Percentiles rank a stretch among this genome's conserved stretches.
These are phyloP conservation scores for Lactarius sanguifluus DNA, from an alignment of 768 basidiomycete species.

Conservation along the genomic window DNA sequence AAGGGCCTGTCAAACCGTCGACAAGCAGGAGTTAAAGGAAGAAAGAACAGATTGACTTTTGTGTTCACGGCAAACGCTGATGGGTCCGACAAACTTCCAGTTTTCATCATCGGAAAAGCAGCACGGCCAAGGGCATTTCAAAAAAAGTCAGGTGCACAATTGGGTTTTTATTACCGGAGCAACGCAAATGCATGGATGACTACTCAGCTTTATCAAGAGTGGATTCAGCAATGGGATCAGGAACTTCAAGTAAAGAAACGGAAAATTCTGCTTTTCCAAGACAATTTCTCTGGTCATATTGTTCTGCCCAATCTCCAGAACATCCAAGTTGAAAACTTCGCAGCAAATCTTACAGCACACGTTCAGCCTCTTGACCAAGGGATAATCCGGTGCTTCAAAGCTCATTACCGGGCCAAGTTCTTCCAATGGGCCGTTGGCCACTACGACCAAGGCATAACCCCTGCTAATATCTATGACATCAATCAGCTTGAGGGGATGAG, in stretches of 20 bases:
- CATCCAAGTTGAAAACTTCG: background rate
- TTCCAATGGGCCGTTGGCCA: too few species aligned
- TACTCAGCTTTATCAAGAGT: background rate
- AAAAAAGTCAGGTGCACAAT: background rate
- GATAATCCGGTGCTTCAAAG: background rate
- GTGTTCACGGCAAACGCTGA: background rate
- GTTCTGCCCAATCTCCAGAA: background rate
- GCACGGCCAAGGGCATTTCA: background rate
- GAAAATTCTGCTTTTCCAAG: background rate
- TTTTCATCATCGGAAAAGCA: conserved; percentile 1
- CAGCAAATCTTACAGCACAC: background rate
- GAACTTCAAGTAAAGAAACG: background rate
- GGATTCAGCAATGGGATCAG: background rate
- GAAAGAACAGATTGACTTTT: background rate
- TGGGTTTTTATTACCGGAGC: background rate
- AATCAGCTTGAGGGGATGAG: too few species aligned
- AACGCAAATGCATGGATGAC: background rate
- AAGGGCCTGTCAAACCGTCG: background rate
- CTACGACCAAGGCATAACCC: too few species aligned
- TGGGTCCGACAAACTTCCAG: background rate
- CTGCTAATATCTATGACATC: too few species aligned
- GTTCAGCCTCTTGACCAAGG: background rate
- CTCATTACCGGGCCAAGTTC: background rate
- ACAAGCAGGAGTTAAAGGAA: background rate
- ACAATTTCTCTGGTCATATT: conserved; percentile 2